These are phyloP conservation scores for Boletales sp. DNA, from an alignment of 768 basidiomycete species.

Conservation along the genomic window DNA sequence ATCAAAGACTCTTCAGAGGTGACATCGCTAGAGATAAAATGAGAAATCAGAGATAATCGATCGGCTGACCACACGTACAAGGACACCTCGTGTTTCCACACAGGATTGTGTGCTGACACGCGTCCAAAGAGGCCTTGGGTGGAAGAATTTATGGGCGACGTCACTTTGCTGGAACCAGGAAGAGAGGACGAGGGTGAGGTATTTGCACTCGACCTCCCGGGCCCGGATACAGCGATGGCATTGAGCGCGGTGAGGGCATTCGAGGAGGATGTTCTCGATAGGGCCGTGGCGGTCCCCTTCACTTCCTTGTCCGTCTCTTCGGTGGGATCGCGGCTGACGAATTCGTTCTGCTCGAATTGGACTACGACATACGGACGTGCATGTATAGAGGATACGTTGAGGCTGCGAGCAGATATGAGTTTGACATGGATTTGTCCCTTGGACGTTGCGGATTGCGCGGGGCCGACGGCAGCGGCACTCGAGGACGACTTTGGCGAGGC, in stretches of 20 bases:
- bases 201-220: conserved; percentile 40
- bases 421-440: conserved; percentile 91
- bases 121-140: conserved; percentile 56
- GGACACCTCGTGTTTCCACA: conserved; percentile 98
- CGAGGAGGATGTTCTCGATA: conserved; percentile 56
- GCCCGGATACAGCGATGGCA: conserved; percentile 52
- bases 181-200: conserved; percentile 43
- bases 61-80: conserved; percentile 62
- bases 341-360: conserved; percentile 99
- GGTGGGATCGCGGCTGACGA: conserved; percentile 87
- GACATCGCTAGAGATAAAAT: conserved; percentile 68
- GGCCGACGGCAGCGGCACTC: conserved; percentile 15
- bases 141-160: conserved; percentile 25
- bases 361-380: conserved; percentile 92
- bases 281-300: conserved; percentile 66
- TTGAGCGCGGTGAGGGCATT: conserved; percentile 65
- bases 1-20: conserved; percentile 83
- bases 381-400: conserved; percentile 63
- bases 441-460: conserved; percentile 34
- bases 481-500: conserved; percentile 35
- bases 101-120: conserved; percentile 79
- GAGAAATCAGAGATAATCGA: conserved; percentile 15
- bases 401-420: conserved; percentile 84
- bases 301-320: conserved; percentile 85
- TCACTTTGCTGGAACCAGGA: conserved; percentile 37